Evolutionary conservation across 2,329 filamentous ascomycete genomes (phyloP), one percentile per base, ranked within the genome.

Genomic region (Clonostachys rhizophaga): DNA sequence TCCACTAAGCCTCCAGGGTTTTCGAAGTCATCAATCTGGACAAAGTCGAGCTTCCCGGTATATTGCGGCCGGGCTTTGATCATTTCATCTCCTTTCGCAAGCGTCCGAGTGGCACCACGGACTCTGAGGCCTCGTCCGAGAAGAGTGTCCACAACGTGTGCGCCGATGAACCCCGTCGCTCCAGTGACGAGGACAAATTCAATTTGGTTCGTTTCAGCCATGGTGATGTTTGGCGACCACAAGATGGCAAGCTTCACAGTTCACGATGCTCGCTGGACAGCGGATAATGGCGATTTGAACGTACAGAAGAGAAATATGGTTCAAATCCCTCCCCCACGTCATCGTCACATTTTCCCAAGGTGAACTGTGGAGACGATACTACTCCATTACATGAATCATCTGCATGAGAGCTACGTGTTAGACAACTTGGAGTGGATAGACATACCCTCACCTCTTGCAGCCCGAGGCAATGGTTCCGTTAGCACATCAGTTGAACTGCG

Each of bases 21-120:
- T 11, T 66, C 58, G 45, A 76, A 72, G 45, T 75, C 71, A 5
- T 61, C 50, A 1, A 75, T 63, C 20, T 66, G 55, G 3, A 73
- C 63, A 41, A 74, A 72, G 34, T 72, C 66, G 12, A 75, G 59
- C 16, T 57, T 59, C 1, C 50, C 57, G 5, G 54, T 51, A 43
- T 66, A 61, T 43, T 70, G 59, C 1, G 61, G 62, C 2, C 69
- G 59, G 3, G 64, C 61, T n/a, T 60, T 55, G 35, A 64, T 62
- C 62, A 75, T 66, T 4, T 50, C 49, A 8, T 62, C 47, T 2
- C 59, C 62, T 18, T 65, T 66, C 3, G 55, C 51, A 14, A 55
- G 33, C 1, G 62, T 61, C 6, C 63, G 55, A 1, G 61, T 60
- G 1, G 58, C 55, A 16, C 59, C 64, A 2, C 62, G 56, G 16